Evolutionary conservation across 2,329 filamentous ascomycete genomes (phyloP), one percentile per base, ranked within the genome.

Genomic region (Cadophora gregata): DNA sequence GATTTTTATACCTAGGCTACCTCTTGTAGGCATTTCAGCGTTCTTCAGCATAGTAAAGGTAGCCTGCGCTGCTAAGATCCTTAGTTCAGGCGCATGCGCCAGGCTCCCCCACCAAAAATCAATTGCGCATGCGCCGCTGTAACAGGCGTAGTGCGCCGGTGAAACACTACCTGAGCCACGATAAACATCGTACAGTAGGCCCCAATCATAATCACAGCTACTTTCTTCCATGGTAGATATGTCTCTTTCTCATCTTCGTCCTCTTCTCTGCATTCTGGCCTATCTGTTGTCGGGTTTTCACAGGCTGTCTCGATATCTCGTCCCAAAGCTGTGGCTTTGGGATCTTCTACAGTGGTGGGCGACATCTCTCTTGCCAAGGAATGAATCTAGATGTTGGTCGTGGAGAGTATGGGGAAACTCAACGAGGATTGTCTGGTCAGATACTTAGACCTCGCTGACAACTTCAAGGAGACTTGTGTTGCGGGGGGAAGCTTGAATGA

Each of bases 101-200:
- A n/a, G n/a, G n/a, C n/a, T n/a, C n/a, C n/a, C n/a, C n/a, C n/a
- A n/a, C n/a, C n/a, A n/a, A n/a, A n/a, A n/a, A n/a, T n/a, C n/a
- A n/a, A n/a, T n/a, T n/a, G n/a, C n/a, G n/a, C n/a, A n/a, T n/a
- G n/a, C n/a, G n/a, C n/a, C n/a, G n/a, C n/a, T n/a, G n/a, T n/a
- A n/a, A n/a, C n/a, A n/a, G n/a, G n/a, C n/a, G n/a, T n/a, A n/a
- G n/a, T n/a, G n/a, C n/a, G n/a, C n/a, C n/a, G n/a, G n/a, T n/a
- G n/a, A n/a, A n/a, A n/a, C n/a, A n/a, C 24, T 62, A 72, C 70
- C 48, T 77, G 48, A 21, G 72, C 71, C 19, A 75, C 72, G 14
- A 85, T 77, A 70, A 85, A 84, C 63, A 85, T 78, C 58, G 78
- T 78, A 25, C 84, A 72, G 14, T 80, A 78, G 4, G 85, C 73